Percentiles rank a stretch among this genome's conserved stretches.
Evolutionary conservation across 257 asterid species (phyloP).

Genomic region (Salvia hispanica): DNA sequence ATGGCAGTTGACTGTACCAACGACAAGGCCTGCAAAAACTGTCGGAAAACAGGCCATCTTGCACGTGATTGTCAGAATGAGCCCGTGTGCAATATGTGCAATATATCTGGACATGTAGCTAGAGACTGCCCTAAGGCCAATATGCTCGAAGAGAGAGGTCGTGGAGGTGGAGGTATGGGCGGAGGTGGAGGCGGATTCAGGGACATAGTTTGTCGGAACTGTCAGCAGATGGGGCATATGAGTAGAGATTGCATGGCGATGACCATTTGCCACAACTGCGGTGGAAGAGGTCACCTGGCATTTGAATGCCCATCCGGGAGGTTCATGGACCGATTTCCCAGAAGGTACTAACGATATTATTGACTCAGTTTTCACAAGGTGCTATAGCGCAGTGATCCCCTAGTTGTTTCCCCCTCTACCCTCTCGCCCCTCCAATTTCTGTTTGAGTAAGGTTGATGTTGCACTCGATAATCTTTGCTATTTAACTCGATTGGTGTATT

Average conservation of each 20-base stretch:
- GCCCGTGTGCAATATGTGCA: constrained; percentile 74
- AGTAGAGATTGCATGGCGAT: constrained; percentile 71
- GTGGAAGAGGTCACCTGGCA: constrained; percentile 86
- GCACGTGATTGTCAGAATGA: constrained; percentile 72
- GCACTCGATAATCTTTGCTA: constrained; percentile 1
- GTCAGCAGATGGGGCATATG: constrained; percentile 87
- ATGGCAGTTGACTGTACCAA: constrained; percentile 72
- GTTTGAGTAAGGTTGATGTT: constrained; percentile 28
- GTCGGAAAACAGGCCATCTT: constrained; percentile 71
- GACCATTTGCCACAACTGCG: constrained; percentile 83
- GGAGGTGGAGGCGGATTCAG: constrained; percentile 45
- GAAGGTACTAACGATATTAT: constrained; percentile 54
- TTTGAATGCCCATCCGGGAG: constrained; percentile 88
- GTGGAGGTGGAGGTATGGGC: constrained; percentile 43
- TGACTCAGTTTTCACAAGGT: constrained; percentile 59
- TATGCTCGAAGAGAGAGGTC: constrained; percentile 54
- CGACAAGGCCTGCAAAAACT: constrained; percentile 83
- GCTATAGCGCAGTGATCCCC: constrained; percentile 30
- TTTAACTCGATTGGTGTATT: background rate
- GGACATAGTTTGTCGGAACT: constrained; percentile 70
- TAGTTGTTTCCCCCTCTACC: background rate
- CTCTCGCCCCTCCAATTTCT: constrained; percentile 8
- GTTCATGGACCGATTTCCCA: constrained; percentile 62
- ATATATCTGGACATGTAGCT: constrained; percentile 68
- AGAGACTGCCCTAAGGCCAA: constrained; percentile 73